A percentile compares a stretch with the other conserved stretches of the same genome.
Conservation (phyloP, 805 yeast genomes). For the Blastobotrys chiropterorum region DNA sequence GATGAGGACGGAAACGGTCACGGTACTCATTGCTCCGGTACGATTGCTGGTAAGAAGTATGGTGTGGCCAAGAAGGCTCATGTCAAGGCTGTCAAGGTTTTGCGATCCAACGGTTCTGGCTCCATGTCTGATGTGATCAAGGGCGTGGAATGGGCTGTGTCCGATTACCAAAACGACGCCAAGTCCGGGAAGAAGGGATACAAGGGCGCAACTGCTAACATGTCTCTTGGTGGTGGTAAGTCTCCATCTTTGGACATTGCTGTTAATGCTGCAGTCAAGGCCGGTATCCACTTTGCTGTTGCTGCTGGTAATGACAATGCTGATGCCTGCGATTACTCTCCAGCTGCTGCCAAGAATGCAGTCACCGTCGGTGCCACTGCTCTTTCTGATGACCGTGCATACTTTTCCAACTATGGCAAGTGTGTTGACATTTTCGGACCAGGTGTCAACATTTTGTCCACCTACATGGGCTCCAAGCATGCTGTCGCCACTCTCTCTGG, state of each 20-base stretch:
- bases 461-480: conserved; percentile 46
- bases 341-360: conserved; percentile 50
- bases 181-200: conserved; percentile 38
- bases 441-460: conserved; percentile 49
- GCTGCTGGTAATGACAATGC: conserved; percentile 60
- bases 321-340: conserved; percentile 56
- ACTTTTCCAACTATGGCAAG: conserved; percentile 49
- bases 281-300: conserved; percentile 54
- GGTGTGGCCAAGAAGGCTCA: conserved; percentile 58
- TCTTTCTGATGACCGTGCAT: conserved; percentile 40
- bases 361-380: conserved; percentile 49
- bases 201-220: conserved; percentile 57
- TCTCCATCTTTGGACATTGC: conserved; percentile 52
- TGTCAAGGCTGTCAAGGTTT: conserved; percentile 55
- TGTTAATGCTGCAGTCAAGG: conserved; percentile 51
- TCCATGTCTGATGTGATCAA: conserved; percentile 55
- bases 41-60: conserved; percentile 50
- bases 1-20: conserved; percentile 56
- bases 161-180: conserved; percentile 39
- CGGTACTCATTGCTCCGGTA: conserved; percentile 65
- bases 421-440: conserved; percentile 52
- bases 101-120: conserved; percentile 54
- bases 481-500: conserved; percentile 53
- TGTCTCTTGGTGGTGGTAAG: conserved; percentile 57
- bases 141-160: conserved; percentile 57